Base-by-base conservation (phyloP, 1,139 yeast species). In the Hanseniaspora sp. region DNA sequence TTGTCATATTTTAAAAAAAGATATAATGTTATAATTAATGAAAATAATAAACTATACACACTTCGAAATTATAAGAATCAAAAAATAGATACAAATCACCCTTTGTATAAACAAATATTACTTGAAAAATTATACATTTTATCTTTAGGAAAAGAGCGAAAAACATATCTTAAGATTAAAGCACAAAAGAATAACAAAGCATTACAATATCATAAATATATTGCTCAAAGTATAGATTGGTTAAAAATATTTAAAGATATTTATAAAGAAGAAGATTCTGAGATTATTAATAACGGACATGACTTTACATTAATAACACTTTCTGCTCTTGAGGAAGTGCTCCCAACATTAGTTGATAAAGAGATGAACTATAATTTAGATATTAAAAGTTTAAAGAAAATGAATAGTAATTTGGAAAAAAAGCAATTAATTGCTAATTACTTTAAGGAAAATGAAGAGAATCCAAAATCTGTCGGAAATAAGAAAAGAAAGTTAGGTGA, bases 141-240 rank as follows among this genome's bases (percentile, higher is more conserved):
- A 18, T 30, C 48, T 3, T 4, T 49, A 9, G 30, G 34, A 1
- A 37, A 43, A 17, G 34, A 43, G 12, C 35, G 17, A 38, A 15
- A 35, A 15, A 11, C 17, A n/a, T 28, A 43, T 15, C 5, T 15
- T 3, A 49, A 49, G 18, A 9, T 49, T 4, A 38, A 49, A 8
- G 15, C 13, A 1, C n/a, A 17, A 8, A 33, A 43, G 33, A 13
- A 31, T n/a, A 39, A 37, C 18, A 49, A 43, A 17, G 12, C n/a
- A 11, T n/a, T 28, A 8, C 38, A 37, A 5, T n/a, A 49, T 31
- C 28, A 49, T 11, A 30, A n/a, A 13, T 49, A 37, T 18, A 38
- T 49, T 1, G 15, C n/a, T 5, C 33, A 49, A 7, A 43, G 53
- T 34, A 49, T 49, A 18, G 44, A 49, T 18, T 49, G 53, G 53